Evolutionary conservation across 2,329 filamentous ascomycete genomes (phyloP), one percentile per base, ranked within the genome.

Genomic region (Chaetomium globosum): DNA sequence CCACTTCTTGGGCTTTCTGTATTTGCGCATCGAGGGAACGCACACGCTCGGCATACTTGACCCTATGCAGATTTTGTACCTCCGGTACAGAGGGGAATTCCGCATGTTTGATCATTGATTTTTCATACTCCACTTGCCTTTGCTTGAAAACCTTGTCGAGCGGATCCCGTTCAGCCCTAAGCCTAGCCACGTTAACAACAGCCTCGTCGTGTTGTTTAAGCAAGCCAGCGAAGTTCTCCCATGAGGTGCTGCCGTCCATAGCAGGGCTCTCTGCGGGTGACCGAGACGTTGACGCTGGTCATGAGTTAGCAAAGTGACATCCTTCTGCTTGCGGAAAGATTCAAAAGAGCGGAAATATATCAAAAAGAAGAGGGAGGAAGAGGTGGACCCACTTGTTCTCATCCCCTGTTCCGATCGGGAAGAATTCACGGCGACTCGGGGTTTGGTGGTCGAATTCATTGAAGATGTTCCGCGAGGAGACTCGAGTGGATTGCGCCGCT

Each of bases 41-140:
- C 5, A 64, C 30, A 13, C 60, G 60, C 13, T 53, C 59, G 10
- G 55, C 62, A 57, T 61, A 57, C 21, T 36, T 70, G 10, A 54
- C 39, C 26, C 63, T 52, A 31, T 65, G 69, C 63, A 67, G 68
- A 9, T 68, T 70, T 39, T 73, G 72, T 2, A 72, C 52, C 46
- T 74, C 72, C 0, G 69, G 66, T 1, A 72, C 39, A 13, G 71
- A 72, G 10, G 69, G 70, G 23, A 71, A 73, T 7, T 72, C 70
- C 23, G 65, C 62, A 55, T 69, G 65, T 51, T 71, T 72, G 4
- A 49, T 54, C 55, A 60, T 68, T 0, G 68, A 65, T 52, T 65
- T 71, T 4, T 69, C 61, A 58, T 71, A 70, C 28, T 73, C 71
- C 0, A 39, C 63, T 21, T 69, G 61, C 52, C 69, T 66, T 30